Percentiles rank a stretch among this genome's conserved stretches.
These are phyloP conservation scores for Heliamphora exappendiculata DNA, from an alignment of 148 eudicot species.

Conservation along the genomic window DNA sequence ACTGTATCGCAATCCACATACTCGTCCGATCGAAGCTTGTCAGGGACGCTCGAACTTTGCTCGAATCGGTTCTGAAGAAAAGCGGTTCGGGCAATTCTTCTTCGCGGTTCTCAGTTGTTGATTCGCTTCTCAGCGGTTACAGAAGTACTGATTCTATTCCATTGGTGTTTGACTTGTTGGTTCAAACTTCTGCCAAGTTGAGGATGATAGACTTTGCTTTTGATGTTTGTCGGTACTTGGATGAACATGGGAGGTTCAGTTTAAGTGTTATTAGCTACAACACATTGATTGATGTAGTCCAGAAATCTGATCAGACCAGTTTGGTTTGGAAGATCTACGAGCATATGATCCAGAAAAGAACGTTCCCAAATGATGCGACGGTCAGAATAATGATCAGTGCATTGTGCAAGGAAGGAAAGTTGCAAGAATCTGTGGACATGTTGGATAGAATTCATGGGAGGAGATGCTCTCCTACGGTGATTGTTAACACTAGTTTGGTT, in stretches of 20 bases:
- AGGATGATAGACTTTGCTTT: slow-evolving; percentile 50
- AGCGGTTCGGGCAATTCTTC: slow-evolving; percentile 13
- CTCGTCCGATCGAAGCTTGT: slow-evolving; percentile 42
- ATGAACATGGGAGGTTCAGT: slow-evolving; percentile 52
- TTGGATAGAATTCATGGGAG: slow-evolving; percentile 67
- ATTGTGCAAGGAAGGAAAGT: slow-evolving; percentile 74
- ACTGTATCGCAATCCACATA: slow-evolving; percentile 62
- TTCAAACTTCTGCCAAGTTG: slow-evolving; percentile 69
- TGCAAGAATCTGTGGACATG: slow-evolving; percentile 46
- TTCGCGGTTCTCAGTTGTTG: slow-evolving; percentile 29
- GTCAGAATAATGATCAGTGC: slow-evolving; percentile 49
- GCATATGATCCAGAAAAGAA: slow-evolving; percentile 56
- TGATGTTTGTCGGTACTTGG: slow-evolving; percentile 53
- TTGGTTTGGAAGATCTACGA: slow-evolving; percentile 75
- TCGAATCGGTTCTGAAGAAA: slow-evolving; percentile 48
- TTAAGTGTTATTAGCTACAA: slow-evolving; percentile 57
- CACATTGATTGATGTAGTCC: slow-evolving; percentile 51
- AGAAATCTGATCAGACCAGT: slow-evolving; percentile 32
- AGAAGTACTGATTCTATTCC: slow-evolving; percentile 36
- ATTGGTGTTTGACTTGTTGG: slow-evolving; percentile 76
- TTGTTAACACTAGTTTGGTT: slow-evolving; percentile 66
- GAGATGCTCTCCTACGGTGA: slow-evolving; percentile 53
- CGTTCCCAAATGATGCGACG: slow-evolving; percentile 59
- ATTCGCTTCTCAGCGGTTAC: slow-evolving; percentile 47
- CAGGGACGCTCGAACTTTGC: slow-evolving; percentile 58